Conservation (phyloP, 2,329 filamentous ascomycete genomes). For the Trichophyton simii region DNA sequence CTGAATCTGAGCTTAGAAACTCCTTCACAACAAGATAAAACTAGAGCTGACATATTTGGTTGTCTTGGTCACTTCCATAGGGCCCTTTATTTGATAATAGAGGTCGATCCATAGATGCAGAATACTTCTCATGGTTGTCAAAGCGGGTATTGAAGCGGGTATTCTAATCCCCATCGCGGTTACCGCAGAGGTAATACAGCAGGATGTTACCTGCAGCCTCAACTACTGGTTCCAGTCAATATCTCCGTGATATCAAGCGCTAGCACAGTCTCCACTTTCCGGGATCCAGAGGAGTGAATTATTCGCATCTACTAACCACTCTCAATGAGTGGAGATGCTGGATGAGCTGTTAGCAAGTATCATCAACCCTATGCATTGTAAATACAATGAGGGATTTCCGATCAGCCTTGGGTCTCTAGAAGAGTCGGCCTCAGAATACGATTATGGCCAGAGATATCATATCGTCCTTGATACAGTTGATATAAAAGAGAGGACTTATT, state of each 20-base stretch:
- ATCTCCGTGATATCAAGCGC: neutral
- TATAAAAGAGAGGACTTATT: conserved; percentile 4
- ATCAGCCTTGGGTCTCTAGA: neutral
- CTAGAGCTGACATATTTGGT: neutral
- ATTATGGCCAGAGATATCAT: neutral
- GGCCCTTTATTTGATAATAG: neutral
- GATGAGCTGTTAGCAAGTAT: neutral
- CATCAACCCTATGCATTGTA: neutral
- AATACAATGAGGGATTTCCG: neutral
- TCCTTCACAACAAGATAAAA: neutral
- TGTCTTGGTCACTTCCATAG: neutral
- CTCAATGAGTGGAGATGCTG: neutral
- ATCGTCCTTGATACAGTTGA: neutral
- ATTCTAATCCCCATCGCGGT: neutral
- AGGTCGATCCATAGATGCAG: neutral
- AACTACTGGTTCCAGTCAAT: neutral
- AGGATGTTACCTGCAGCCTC: neutral
- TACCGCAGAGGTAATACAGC: neutral
- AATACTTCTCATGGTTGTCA: neutral
- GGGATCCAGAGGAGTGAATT: neutral
- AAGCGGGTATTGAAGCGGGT: neutral
- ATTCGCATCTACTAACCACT: neutral
- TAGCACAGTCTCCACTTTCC: neutral
- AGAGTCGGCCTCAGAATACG: neutral
- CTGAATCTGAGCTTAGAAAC: neutral